Base-by-base conservation (phyloP, 208 protist genomes). In the Wallacemonas sp. region DNA sequence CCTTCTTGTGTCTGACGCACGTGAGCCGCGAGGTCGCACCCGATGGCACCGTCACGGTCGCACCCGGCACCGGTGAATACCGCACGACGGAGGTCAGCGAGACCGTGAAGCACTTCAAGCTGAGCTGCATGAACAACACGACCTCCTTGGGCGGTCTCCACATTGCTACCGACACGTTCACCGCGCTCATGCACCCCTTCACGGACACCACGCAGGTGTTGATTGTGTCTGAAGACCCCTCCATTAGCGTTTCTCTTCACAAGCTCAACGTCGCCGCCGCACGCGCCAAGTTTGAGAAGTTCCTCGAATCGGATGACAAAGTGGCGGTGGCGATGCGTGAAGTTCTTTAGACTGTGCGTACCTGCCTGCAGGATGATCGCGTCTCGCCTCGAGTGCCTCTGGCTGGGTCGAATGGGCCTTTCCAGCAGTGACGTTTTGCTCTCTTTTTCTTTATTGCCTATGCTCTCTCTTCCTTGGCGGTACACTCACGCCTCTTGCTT, bases 1-100 rank as follows among this genome's bases (percentile, higher is more conserved):
- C 98, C 1, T 99, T 99, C 71, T 75, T 99, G 0, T 98, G 98
- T 31, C 96, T 99, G 33, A 90, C 93, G 28, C 95, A 99, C 78
- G 80, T 97, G 27, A 97, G 69, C 38, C 82, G 83, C 22, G 71
- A 62, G 19, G 47, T 63, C 1, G 59, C 54, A 11, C 46, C 51
- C 6, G 72, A 77, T 17, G 74, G 36, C 30, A 54, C 47, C 21
- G 26, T 59, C 51, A 58, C 33, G 27, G 75, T 67, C 21, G 36
- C 33, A 31, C 42, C 46, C 9, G 58, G 70, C 8, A 31, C 17
- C 2, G 80, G 77, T 19, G 85, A 94, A 47, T 58, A 74, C 39
- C 82, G 91, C 58, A 93, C 86, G 39, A 93, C 91, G 53, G 81
- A 91, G 72, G 82, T 96, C n/a, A 94, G 88, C 46, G 91, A 96